Conservation (phyloP, 1,139 yeast genomes). For the Nakaseomyces kungkrabaensis region DNA sequence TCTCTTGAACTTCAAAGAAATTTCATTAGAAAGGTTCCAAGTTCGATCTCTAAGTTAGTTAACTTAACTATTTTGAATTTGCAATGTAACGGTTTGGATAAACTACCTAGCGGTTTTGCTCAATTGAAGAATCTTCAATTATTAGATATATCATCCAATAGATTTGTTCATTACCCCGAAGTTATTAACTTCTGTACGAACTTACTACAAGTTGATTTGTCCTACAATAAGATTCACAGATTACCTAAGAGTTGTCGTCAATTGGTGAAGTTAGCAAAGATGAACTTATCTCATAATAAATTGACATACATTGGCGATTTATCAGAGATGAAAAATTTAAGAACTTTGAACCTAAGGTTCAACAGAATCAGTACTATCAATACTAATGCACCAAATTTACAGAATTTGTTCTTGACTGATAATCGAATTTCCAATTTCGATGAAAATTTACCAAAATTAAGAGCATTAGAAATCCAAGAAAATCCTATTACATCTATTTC, state of each 20-base stretch:
- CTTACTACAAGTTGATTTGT: constrained; percentile 62
- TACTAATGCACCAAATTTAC: constrained; percentile 55
- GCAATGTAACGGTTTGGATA: constrained; percentile 62
- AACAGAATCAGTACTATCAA: constrained; percentile 59
- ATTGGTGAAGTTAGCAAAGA: constrained; percentile 49
- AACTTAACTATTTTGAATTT: constrained; percentile 49
- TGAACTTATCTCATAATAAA: constrained; percentile 68
- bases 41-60: constrained; percentile 42
- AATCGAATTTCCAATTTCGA: constrained; percentile 67
- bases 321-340: constrained; percentile 44
- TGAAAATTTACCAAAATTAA: constrained; percentile 49
- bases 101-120: constrained; percentile 55
- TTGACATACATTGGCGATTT: constrained; percentile 43
- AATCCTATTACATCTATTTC: constrained; percentile 76
- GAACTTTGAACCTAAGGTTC: constrained; percentile 69
- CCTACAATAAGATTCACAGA: constrained; percentile 60
- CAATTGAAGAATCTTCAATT: constrained; percentile 45
- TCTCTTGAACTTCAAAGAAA: constrained; percentile 72
- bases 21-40: constrained; percentile 55
- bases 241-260: constrained; percentile 58
- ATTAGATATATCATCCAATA: constrained; percentile 74
- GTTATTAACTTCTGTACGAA: constrained; percentile 53
- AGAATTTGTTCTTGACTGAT: constrained; percentile 66
- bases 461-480: constrained; percentile 48
- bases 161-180: constrained; percentile 58